Base-by-base conservation (phyloP, 1,139 yeast species). In the Geotrichum citri-aurantii region DNA sequence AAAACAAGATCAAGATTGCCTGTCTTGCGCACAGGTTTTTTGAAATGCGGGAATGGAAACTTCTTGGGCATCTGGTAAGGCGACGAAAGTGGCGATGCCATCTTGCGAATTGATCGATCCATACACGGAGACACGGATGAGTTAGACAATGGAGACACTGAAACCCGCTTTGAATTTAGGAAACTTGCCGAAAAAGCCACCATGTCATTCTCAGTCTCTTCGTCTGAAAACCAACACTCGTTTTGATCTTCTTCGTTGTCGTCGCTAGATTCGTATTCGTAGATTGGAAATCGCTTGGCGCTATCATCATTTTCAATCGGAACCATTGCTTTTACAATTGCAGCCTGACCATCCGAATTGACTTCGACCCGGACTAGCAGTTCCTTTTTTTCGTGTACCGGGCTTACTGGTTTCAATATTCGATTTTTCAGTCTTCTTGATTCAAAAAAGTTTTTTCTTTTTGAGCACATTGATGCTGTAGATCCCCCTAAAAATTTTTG, bases 161-260 rank as follows among this genome's bases (percentile, higher is more conserved):
- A 31, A 6, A 31, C 33, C 10, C 10, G 50, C 19, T 14, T 48
- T 33, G 17, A 27, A 48, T n/a, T 44, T 3, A 12, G 23, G 11
- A 3, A 19, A 44, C 4, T n/a, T n/a, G 14, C 33, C 26, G 54
- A 51, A 14, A n/a, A 23, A 23, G 8, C 42, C 24, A 24, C 40
- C 1, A 40, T 4, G 1, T 42, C 54, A 33, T 31, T 42, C 26
- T 51, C 54, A 6, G 40, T 19, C 26, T 51, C 54, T 21, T 51
- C 54, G 3, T 40, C 33, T 31, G 40, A 31, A 11, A 31, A 12
- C 14, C n/a, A 10, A 31, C 40, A 11, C 14, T 31, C 40, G 4
- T 3, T 1, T 31, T 31, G 40, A 12, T 51, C 52, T 14, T 55
- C 58, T 11, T 56, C 58, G 14, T 55, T 54, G 24, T 56, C 57